phyloP scores from a whole-genome alignment of 345 rosid genomes.

The Microcos paniculata region DNA sequence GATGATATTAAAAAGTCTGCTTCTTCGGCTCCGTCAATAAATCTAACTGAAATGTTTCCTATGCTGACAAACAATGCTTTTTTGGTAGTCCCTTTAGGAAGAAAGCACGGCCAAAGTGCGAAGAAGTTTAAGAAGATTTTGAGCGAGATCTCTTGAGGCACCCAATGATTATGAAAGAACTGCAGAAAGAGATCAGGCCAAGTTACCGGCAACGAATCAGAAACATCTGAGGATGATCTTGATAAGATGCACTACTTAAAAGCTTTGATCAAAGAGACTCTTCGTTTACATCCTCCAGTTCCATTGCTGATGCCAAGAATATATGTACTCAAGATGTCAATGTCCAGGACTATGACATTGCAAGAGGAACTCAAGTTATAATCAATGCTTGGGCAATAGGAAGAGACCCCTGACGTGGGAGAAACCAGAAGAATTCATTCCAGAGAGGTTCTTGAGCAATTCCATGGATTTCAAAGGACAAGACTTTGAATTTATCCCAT shows the following conservation, averaged over 20 bases:
- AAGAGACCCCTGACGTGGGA: slow-evolving; percentile 32
- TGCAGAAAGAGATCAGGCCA: slow-evolving; percentile 36
- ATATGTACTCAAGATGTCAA: slow-evolving; percentile 23
- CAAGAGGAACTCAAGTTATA: slow-evolving; percentile 23
- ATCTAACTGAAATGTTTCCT: slow-evolving; percentile 35
- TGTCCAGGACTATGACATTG: slow-evolving; percentile 25
- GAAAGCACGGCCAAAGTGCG: no score
- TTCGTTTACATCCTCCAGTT: slow-evolving; percentile 42
- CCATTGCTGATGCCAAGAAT: slow-evolving; percentile 35
- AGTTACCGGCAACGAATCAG: background rate
- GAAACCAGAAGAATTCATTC: slow-evolving; percentile 25
- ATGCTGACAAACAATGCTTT: slow-evolving; percentile 34
- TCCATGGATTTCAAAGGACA: slow-evolving; percentile 25
- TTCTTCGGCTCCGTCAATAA: slow-evolving; percentile 17
- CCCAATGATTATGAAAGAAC: slow-evolving; percentile 38
- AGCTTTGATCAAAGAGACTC: slow-evolving; percentile 40
- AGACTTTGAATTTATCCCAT: slow-evolving; percentile 31
- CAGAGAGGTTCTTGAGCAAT: slow-evolving; percentile 31
- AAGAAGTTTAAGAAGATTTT: no score
- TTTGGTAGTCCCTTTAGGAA: no score
- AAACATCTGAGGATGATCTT: slow-evolving; percentile 29
- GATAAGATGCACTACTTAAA: slow-evolving; percentile 28
- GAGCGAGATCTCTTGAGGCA: slow-evolving; percentile 31
- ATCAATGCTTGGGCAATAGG: slow-evolving; percentile 34
- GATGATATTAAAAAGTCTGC: slow-evolving; percentile 20